A percentile compares a stretch with the other conserved stretches of the same genome.
phyloP scores from a whole-genome alignment of 23 red algal genomes.

The Agarophyton chilense region DNA sequence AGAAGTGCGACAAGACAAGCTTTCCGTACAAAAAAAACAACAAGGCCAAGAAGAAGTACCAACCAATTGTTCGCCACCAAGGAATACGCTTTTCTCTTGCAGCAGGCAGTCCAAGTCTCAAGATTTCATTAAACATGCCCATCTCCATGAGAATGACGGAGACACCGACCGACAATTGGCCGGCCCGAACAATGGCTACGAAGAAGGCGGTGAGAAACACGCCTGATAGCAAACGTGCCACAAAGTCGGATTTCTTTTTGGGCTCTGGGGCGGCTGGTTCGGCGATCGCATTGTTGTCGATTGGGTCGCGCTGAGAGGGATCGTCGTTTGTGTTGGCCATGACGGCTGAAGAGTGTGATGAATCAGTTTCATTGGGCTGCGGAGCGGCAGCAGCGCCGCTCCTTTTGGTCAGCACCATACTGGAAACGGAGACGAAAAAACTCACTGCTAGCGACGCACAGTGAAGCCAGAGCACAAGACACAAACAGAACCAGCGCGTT shows the following conservation, averaged over 20 bases:
- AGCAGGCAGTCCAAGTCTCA: conserved; percentile 78
- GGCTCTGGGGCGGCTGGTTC: background rate
- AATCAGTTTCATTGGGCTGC: background rate
- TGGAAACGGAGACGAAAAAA: too few relatives aligned
- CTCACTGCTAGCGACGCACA: too few relatives aligned
- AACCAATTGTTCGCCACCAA: conserved; percentile 76
- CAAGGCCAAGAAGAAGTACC: conserved; percentile 83
- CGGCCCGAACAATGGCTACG: conserved; percentile 63
- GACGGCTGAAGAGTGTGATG: background rate
- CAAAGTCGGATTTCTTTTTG: conserved; percentile 73
- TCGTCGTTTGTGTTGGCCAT: background rate
- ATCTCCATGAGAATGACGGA: conserved; percentile 90
- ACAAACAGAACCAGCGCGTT: too few relatives aligned
- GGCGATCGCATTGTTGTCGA: background rate
- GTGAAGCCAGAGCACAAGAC: too few relatives aligned
- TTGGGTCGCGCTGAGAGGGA: background rate
- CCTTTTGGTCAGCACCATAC: conserved; percentile 45
- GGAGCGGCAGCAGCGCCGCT: background rate
- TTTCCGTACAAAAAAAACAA: conserved; percentile 95
- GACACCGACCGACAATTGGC: conserved; percentile 79
- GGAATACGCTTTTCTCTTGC: conserved; percentile 76
- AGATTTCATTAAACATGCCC: conserved; percentile 89
- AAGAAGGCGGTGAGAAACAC: conserved; percentile 71
- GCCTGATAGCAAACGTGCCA: conserved; percentile 53
- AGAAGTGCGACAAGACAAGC: conserved; percentile 80